A percentile compares a stretch with the other conserved stretches of the same genome.
Conservation (phyloP, 2,329 filamentous ascomycete genomes). For the Ambrosiella cleistominuta region DNA sequence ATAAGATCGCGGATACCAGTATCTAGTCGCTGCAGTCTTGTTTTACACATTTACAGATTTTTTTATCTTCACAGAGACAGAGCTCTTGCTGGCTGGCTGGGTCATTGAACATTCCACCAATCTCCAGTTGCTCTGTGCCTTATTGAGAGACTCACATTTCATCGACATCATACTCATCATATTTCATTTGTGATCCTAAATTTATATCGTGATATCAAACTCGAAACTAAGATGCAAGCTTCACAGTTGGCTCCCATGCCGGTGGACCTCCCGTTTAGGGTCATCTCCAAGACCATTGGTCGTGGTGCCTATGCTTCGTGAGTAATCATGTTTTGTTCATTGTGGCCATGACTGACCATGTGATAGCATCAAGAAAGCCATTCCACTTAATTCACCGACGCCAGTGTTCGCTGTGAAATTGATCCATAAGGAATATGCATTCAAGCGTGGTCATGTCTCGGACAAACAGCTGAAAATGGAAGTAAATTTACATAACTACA, state of each 20-base stretch:
- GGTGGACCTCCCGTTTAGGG: constrained; percentile 69
- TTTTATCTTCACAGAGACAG: too few relatives aligned
- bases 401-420: constrained; percentile 96
- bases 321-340: constrained; percentile 16
- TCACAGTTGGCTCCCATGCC: constrained; percentile 83
- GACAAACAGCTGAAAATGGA: constrained; percentile 84
- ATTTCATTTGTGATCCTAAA: too few relatives aligned
- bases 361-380: constrained; percentile 76
- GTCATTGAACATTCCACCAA: too few relatives aligned
- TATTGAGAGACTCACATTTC: too few relatives aligned
- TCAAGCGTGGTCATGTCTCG: constrained; percentile 72
- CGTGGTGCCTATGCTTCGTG: constrained; percentile 95
- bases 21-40: too few relatives aligned
- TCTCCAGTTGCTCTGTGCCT: too few relatives aligned
- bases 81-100: too few relatives aligned
- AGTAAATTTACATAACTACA: constrained; percentile 72
- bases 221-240: constrained; percentile 16
- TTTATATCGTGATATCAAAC: too few relatives aligned
- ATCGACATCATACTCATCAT: too few relatives aligned
- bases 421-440: constrained; percentile 92
- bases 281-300: constrained; percentile 92
- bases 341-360: constrained; percentile 14
- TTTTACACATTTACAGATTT: too few relatives aligned
- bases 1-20: too few relatives aligned
- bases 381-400: constrained; percentile 46